These are phyloP conservation scores for Saturnispora mendoncae DNA, from an alignment of 805 yeast species.

Conservation along the genomic window DNA sequence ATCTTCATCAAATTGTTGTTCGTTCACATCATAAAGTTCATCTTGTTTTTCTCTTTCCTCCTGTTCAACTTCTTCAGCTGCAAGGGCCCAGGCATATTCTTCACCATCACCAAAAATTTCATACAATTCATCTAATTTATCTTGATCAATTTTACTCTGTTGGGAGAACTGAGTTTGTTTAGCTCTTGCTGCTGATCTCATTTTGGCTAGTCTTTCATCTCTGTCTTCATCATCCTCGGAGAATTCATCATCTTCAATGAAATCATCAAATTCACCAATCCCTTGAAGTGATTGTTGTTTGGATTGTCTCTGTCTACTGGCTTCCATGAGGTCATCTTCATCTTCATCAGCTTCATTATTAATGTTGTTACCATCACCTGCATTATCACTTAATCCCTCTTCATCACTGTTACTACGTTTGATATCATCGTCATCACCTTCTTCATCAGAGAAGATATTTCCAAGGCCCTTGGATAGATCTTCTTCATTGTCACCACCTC, in stretches of 20 bases:
- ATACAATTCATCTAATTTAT: conserved; percentile 82
- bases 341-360: conserved; percentile 23
- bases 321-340: conserved; percentile 26
- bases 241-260: conserved; percentile 94
- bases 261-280: conserved; percentile 84
- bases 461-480: conserved; percentile 36
- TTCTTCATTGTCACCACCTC: conserved; percentile 43
- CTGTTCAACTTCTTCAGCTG: conserved; percentile 67
- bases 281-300: conserved; percentile 9
- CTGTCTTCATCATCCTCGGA: conserved; percentile 79
- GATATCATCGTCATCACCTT: conserved; percentile 17
- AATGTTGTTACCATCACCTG: conserved; percentile 24
- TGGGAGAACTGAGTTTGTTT: conserved; percentile 25
- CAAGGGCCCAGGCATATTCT: conserved; percentile 97
- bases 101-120: conserved; percentile 97
- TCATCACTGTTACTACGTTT: conserved; percentile 16
- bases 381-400: conserved; percentile 22
- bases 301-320: conserved; percentile 21
- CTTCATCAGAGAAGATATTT: conserved; percentile 66
- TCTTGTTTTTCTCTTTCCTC: conserved; percentile 43
- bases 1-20: conserved; percentile 33
- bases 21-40: conserved; percentile 18
- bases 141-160: conserved; percentile 61
- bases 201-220: conserved; percentile 32
- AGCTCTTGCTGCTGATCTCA: conserved; percentile 28